Conservation (phyloP, 306 rosid species). For the Prosopis cineraria region DNA sequence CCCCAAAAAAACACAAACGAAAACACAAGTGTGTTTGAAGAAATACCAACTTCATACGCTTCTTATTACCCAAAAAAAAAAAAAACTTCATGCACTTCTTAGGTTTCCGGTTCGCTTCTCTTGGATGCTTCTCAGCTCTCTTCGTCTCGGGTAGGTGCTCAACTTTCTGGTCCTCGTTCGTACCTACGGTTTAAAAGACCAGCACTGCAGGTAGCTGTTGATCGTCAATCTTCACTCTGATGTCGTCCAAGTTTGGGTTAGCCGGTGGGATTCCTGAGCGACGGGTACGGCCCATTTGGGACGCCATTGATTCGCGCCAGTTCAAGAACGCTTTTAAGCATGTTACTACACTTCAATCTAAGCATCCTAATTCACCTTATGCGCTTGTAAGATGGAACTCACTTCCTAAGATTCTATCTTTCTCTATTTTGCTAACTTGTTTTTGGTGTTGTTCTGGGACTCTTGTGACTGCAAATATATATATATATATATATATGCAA, state of each 20-base stretch:
- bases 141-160: background rate
- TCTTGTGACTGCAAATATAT: background rate
- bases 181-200: background rate
- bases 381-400: conserved; percentile 55
- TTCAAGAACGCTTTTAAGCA: conserved; percentile 85
- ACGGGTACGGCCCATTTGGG: conserved; percentile 93
- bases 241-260: conserved; percentile 92
- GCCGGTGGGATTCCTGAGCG: conserved; percentile 98
- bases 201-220: background rate
- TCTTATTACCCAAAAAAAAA: too few species aligned
- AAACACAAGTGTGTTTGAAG: too few species aligned
- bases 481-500: too few species aligned
- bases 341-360: conserved; percentile 66
- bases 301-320: conserved; percentile 97
- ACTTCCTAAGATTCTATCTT: background rate
- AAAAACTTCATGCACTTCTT: background rate
- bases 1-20: too few species aligned
- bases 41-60: too few species aligned
- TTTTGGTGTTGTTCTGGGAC: background rate
- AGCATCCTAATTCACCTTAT: conserved; percentile 81
- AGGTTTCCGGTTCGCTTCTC: background rate
- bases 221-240: conserved; percentile 20
- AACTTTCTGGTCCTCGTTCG: background rate
- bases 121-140: background rate
- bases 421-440: background rate